phyloP scores from a whole-genome alignment of 2,329 filamentous ascomycete species.

The Mycosphaerella sp. region DNA sequence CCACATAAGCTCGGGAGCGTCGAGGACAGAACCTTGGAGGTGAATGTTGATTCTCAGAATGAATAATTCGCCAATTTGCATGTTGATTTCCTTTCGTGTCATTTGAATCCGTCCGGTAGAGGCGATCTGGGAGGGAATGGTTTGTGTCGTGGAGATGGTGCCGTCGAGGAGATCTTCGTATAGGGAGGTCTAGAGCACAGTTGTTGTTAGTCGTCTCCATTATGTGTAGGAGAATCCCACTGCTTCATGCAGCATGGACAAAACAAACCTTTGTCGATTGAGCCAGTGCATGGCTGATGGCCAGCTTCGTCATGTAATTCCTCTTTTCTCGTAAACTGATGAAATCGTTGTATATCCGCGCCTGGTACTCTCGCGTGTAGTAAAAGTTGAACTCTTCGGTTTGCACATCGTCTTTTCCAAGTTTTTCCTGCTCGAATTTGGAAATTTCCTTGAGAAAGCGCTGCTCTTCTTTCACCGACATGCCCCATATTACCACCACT shows the following conservation, averaged over 20 bases:
- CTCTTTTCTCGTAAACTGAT: constrained; percentile 89
- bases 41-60: constrained; percentile 98
- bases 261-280: constrained; percentile 81
- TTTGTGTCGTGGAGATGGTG: constrained; percentile 87
- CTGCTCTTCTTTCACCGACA: constrained; percentile 83
- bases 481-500: constrained; percentile 97
- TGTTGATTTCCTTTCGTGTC: constrained; percentile 87
- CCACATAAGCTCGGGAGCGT: constrained; percentile 98
- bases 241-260: neutral
- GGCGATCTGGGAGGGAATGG: constrained; percentile 88
- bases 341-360: constrained; percentile 98
- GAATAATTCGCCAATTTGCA: constrained; percentile 98
- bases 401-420: constrained; percentile 82
- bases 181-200: constrained; percentile 62
- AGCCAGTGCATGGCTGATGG: constrained; percentile 89
- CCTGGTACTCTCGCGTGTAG: constrained; percentile 96
- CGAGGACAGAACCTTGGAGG: constrained; percentile 90
- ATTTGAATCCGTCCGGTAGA: constrained; percentile 87
- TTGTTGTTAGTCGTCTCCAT: neutral
- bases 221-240: neutral
- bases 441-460: constrained; percentile 88
- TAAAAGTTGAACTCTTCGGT: constrained; percentile 99
- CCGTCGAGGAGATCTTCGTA: constrained; percentile 94
- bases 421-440: constrained; percentile 88
- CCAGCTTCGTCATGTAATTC: constrained; percentile 97